Percentiles rank a stretch among this genome's conserved stretches.
phyloP scores from a whole-genome alignment of 768 basidiomycete species.

The Pulveroboletus frians region DNA sequence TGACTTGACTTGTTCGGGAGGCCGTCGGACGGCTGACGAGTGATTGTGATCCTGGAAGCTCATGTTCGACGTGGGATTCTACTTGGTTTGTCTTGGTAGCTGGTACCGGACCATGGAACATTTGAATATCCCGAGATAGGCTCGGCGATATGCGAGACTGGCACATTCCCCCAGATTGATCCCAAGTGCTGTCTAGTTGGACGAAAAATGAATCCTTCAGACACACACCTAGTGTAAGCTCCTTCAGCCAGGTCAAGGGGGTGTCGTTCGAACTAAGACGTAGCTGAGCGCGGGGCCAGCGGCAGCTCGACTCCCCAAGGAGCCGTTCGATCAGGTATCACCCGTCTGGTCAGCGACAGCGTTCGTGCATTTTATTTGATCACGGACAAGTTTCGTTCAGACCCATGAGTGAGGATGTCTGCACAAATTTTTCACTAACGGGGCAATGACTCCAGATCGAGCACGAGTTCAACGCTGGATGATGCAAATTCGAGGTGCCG shows the following conservation, averaged over 20 bases:
- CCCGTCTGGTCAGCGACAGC: too few relatives aligned
- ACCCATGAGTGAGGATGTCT: slow-evolving; percentile 42
- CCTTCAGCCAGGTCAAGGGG: background rate
- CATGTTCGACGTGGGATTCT: slow-evolving; percentile 59
- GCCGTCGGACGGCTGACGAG: background rate
- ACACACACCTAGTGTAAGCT: slow-evolving; percentile 54
- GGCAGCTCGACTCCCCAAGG: slow-evolving; percentile 35
- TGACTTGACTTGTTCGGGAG: background rate
- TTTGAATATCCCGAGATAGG: slow-evolving; percentile 3
- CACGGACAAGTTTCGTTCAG: slow-evolving; percentile 45
- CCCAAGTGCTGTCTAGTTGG: slow-evolving; percentile 54
- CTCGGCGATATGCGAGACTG: background rate
- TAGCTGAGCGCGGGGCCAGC: too few relatives aligned
- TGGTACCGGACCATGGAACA: slow-evolving; percentile 42
- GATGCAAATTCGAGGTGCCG: slow-evolving; percentile 45
- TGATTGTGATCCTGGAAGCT: slow-evolving; percentile 37
- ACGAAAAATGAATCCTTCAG: slow-evolving; percentile 72
- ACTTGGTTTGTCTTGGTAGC: slow-evolving; percentile 59
- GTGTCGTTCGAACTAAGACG: background rate
- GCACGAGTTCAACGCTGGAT: slow-evolving; percentile 47
- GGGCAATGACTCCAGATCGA: slow-evolving; percentile 36
- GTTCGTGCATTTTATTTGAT: background rate
- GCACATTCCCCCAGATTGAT: slow-evolving; percentile 39
- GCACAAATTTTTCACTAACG: slow-evolving; percentile 29
- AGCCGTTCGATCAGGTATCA: slow-evolving; percentile 42